phyloP scores from a whole-genome alignment of 108 stramenopile species.

The Skeletonema tropicum region DNA sequence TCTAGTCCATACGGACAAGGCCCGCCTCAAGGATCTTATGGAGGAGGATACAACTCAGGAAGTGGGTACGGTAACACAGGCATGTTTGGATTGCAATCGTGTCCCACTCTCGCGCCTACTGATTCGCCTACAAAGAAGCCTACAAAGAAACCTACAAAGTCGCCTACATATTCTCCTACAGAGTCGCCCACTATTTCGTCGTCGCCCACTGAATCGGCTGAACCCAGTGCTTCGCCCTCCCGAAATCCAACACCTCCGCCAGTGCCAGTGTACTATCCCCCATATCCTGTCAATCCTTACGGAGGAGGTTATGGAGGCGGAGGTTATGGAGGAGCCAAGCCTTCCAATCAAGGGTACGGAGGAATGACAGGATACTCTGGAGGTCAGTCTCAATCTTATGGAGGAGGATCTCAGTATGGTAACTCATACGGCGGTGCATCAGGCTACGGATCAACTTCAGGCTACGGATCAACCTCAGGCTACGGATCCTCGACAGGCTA shows the following conservation, averaged over 20 bases:
- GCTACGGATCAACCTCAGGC: background rate
- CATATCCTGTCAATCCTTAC: background rate
- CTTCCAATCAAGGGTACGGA: background rate
- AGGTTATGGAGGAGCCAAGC: background rate
- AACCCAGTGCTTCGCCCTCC: background rate
- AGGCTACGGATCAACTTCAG: background rate
- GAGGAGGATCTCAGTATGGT: background rate
- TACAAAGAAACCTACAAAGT: too few relatives aligned
- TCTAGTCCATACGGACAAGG: background rate
- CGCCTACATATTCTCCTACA: too few relatives aligned
- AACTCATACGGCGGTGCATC: background rate
- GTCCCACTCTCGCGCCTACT: background rate
- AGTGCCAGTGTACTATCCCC: background rate
- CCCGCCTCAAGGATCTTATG: background rate
- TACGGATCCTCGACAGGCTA: background rate
- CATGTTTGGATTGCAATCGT: background rate
- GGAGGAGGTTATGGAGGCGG: background rate
- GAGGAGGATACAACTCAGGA: constrained; percentile 1
- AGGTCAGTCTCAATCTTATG: background rate
- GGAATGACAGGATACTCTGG: background rate
- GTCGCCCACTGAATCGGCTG: too few relatives aligned
- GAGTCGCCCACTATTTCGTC: too few relatives aligned
- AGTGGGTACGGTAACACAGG: background rate
- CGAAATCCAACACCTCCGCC: background rate
- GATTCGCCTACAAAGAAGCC: too few relatives aligned